Conservation (phyloP, 345 rosid species). For the Eucalyptus tenuipes region DNA sequence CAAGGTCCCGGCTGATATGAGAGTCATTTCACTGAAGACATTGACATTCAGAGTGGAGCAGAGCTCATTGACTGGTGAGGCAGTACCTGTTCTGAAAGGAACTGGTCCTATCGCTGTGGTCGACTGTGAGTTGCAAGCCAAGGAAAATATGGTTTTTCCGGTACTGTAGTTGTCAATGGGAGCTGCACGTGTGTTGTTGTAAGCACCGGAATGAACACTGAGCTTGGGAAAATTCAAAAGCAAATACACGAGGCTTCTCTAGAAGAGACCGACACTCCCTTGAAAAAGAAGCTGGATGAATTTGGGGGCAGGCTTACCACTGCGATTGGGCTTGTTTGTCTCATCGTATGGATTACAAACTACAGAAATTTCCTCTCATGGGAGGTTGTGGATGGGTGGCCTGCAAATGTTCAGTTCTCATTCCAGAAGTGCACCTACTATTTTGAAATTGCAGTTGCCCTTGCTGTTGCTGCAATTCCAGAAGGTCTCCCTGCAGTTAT, state of each 20-base stretch:
- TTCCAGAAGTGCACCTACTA: constrained; percentile 88
- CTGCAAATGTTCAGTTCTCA: constrained; percentile 52
- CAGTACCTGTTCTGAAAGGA: constrained; percentile 82
- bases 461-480: constrained; percentile 93
- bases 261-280: constrained; percentile 76
- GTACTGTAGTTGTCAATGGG: constrained; percentile 85
- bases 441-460: constrained; percentile 91
- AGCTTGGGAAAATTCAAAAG: constrained; percentile 81
- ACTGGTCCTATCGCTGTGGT: constrained; percentile 29
- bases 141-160: constrained; percentile 77
- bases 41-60: constrained; percentile 81
- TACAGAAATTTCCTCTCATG: constrained; percentile 74
- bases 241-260: constrained; percentile 86
- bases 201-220: constrained; percentile 81
- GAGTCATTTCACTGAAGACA: constrained; percentile 56
- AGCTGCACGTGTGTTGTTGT: constrained; percentile 54
- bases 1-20: constrained; percentile 90
- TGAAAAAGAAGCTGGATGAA: constrained; percentile 86
- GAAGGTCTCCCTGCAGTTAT: constrained; percentile 98
- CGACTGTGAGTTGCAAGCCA: constrained; percentile 80
- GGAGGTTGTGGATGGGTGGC: constrained; percentile 69
- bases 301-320: constrained; percentile 70
- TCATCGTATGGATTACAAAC: constrained; percentile 72
- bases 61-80: constrained; percentile 89
- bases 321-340: constrained; percentile 70